Evolutionary conservation across 805 yeast species (phyloP), one percentile per base, ranked within the genome.

Genomic region (Myxozyma mucilagina): DNA sequence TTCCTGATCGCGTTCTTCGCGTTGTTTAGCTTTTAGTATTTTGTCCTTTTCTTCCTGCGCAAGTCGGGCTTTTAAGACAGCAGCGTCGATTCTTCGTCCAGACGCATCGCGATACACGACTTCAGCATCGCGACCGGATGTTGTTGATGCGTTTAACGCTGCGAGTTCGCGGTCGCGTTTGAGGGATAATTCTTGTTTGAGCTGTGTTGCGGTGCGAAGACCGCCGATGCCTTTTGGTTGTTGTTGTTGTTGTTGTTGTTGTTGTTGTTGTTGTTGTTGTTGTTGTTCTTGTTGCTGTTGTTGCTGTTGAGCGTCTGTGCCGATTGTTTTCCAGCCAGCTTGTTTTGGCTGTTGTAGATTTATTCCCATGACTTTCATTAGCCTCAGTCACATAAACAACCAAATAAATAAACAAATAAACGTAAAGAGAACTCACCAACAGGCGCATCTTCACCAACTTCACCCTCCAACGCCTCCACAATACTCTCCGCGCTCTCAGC

Each of bases 41-140:
- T 71, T 74, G 44, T 70, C 72, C 41, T 70, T 59, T 56, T 68
- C 66, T 58, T 55, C 53, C 41, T 61, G 59, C 38, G 49, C 49
- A 43, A 69, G 70, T 31, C 71, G 72, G 44, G 71, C 67, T 53
- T 65, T 51, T 35, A 71, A 66, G 57, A 73, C 69, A 42, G 71
- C 65, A 61, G 80, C 71, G 63, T 83, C 80, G 2, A 86, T 74
- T 20, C 75, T 77, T 36, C 81, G 74, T 16, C 96, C 96, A 1
- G 79, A 69, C 1, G 80, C 74, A 69, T 88, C 93, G 77, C 94
- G 80, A 67, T 80, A 82, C 0, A 84, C 75, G 0, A 87, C 84
- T 44, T 73, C 71, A 8, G 67, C 61, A 16, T 66, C 61, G 13
- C 45, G 54, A 0, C 65, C 69, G 8, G 66, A 60, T 8, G 56